Evolutionary conservation across 2,329 filamentous ascomycete species (phyloP), one percentile per base, ranked within the genome.

Genomic region (Elsinoe perseae): DNA sequence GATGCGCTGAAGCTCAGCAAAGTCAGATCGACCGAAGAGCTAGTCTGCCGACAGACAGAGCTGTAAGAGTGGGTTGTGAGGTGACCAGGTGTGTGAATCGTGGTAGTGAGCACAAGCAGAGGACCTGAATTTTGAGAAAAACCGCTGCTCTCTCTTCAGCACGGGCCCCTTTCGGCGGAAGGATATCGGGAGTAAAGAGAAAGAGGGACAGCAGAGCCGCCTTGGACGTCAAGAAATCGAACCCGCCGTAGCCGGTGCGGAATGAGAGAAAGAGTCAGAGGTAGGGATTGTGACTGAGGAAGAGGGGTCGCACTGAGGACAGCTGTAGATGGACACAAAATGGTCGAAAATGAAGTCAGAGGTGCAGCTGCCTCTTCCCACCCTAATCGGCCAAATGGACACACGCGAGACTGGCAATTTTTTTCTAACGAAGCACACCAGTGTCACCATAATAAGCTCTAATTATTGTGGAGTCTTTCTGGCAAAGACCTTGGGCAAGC

Each of bases 81-180:
- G 14, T 27, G 43, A 48, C 32, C 32, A 7, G 40, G 48, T 36
- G 48, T 52, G 20, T 28, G 44, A 50, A 32, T 36, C 16, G 48
- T 32, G 21, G 48, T 52, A n/a, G 30, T 52, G 48, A 52, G 48
- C 48, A 52, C 48, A 52, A 38, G 48, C 48, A 36, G 30, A 25
- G 25, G 30, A 12, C 30, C 9, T 27, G 30, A 52, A 38, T 52
- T 52, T 52, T 36, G 38, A 30, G 25, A 52, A 52, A 52, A 52
- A 34, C 48, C 28, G 12, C 32, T 34, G 28, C 32, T 36, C 48
- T 52, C 16, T 12, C n/a, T n/a, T n/a, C 48, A 44, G 48, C 48
- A 52, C 48, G 48, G 48, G 48, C 48, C 48, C 30, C 18, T 50
- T 34, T 21, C 48, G 28, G 30, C 48, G 48, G 48, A 36, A 52